Evolutionary conservation across 2,329 filamentous ascomycete species (phyloP), one percentile per base, ranked within the genome.

Genomic region (Diaporthe ilicicola): DNA sequence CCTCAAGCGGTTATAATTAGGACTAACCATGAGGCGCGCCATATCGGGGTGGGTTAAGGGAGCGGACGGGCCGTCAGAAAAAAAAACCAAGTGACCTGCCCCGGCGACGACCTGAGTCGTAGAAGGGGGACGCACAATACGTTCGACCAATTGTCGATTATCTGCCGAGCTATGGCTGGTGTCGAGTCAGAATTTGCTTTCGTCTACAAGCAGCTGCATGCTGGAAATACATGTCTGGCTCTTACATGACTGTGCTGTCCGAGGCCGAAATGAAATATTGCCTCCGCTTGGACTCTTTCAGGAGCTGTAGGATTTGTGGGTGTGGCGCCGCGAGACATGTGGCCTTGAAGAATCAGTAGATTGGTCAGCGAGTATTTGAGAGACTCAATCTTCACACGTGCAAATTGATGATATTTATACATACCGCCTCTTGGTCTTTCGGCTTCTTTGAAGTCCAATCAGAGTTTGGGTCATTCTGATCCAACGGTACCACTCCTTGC

Each of bases 381-480:
- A 22, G 29, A 54, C 51, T 10, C 3, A 12, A 34, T 34, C n/a
- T 8, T n/a, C n/a, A n/a, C n/a, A n/a, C n/a, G n/a, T n/a, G n/a
- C 17, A 8, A 10, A 22, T 3, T 13, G 1, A 12, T 4, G 9
- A 10, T 5, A 1, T 6, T 59, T 10, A 19, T 0, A 44, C 70
- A 17, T 67, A 69, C 70, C 24, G 70, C 51, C n/a, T 72, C 70
- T 15, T 72, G 70, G 15, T 69, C 50, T 24, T 72, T 72, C 0
- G 70, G 66, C 4, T 66, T 72, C 29, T 69, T 69, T 13, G 61
- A 17, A 3, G 54, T 44, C 54, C 66, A 59, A 19, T 3, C 7
- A 17, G 66, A 39, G 10, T 39, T 10, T 1, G 29, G n/a, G 48
- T 53, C 4, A 15, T 34, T 17, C 19, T 37, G 24, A 19, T 56